Percentiles rank a stretch among this genome's conserved stretches.
These are phyloP conservation scores for Wickerhamomyces mucosus DNA, from an alignment of 805 yeast genomes.

Conservation along the genomic window DNA sequence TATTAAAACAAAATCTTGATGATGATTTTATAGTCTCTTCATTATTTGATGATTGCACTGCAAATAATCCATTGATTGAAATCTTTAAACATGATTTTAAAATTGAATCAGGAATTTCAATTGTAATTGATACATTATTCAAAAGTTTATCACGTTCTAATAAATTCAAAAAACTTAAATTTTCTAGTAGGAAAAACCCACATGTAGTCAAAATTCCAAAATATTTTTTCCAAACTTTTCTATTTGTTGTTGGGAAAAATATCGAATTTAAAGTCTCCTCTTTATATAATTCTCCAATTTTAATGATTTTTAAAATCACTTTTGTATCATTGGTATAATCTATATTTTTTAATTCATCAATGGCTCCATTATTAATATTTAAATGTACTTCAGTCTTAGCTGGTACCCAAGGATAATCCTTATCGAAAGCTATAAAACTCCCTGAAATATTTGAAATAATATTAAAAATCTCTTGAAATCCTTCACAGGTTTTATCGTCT, in stretches of 20 bases:
- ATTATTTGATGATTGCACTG: constrained; percentile 19
- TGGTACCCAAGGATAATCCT: too few species aligned
- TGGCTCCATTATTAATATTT: too few species aligned
- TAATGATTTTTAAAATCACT: constrained; percentile 24
- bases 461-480: constrained; percentile 3
- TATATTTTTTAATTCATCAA: too few species aligned
- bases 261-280: constrained; percentile 27
- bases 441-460: too few species aligned
- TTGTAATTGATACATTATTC: constrained; percentile 21
- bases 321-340: too few species aligned
- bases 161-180: constrained; percentile 22
- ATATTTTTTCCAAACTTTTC: constrained; percentile 32
- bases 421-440: too few species aligned
- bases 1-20: constrained; percentile 21
- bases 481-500: not conserved
- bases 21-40: constrained; percentile 3
- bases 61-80: constrained; percentile 32
- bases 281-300: constrained; percentile 29
- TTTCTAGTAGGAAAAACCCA: constrained; percentile 39
- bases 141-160: constrained; percentile 20
- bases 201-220: constrained; percentile 40
- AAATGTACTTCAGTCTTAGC: too few species aligned
- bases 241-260: constrained; percentile 21
- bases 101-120: constrained; percentile 20
- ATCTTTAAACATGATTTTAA: constrained; percentile 22